Evolutionary conservation across 2,329 filamentous ascomycete genomes (phyloP).

Genomic region (Colletotrichum lentis): DNA sequence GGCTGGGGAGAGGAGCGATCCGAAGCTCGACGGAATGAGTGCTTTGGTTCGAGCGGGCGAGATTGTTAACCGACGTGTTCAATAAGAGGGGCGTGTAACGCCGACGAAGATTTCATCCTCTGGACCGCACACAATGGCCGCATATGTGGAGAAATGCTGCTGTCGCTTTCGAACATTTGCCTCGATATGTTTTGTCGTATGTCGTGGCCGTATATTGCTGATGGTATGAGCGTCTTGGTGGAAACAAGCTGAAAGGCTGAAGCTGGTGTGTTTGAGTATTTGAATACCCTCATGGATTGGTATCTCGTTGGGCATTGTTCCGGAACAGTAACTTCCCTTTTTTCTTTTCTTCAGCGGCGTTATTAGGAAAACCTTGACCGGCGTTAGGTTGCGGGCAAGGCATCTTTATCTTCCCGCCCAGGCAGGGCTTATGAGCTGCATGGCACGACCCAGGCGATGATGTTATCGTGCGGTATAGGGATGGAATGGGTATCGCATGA

Average conservation of each 20-base stretch:
- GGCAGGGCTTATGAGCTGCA: slow-evolving; percentile 17
- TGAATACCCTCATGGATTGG: slow-evolving; percentile 38
- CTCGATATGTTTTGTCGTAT: slow-evolving; percentile 8
- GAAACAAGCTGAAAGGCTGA: slow-evolving; percentile 5
- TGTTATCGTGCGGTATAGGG: slow-evolving; percentile 13
- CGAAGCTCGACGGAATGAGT: slow-evolving; percentile 63
- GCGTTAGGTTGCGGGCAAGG: slow-evolving; percentile 25
- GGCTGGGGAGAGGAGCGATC: slow-evolving; percentile 33
- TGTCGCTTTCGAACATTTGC: background rate
- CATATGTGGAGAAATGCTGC: background rate
- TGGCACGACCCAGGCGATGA: slow-evolving; percentile 18
- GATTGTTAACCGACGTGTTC: slow-evolving; percentile 59
- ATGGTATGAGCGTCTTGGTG: slow-evolving; percentile 6
- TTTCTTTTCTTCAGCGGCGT: slow-evolving; percentile 21
- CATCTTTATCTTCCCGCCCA: slow-evolving; percentile 21
- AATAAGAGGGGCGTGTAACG: slow-evolving; percentile 9
- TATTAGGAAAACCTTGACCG: slow-evolving; percentile 10
- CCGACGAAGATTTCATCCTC: no score
- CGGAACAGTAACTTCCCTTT: background rate
- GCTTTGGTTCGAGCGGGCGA: slow-evolving; percentile 67
- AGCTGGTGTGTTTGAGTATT: slow-evolving; percentile 27
- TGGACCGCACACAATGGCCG: background rate
- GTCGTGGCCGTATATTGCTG: background rate
- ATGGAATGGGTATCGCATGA: slow-evolving; percentile 12
- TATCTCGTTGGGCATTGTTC: slow-evolving; percentile 31